A percentile compares a stretch with the other conserved stretches of the same genome.
phyloP scores from a whole-genome alignment of 805 yeast genomes.

The Hanseniaspora occidentalis region DNA sequence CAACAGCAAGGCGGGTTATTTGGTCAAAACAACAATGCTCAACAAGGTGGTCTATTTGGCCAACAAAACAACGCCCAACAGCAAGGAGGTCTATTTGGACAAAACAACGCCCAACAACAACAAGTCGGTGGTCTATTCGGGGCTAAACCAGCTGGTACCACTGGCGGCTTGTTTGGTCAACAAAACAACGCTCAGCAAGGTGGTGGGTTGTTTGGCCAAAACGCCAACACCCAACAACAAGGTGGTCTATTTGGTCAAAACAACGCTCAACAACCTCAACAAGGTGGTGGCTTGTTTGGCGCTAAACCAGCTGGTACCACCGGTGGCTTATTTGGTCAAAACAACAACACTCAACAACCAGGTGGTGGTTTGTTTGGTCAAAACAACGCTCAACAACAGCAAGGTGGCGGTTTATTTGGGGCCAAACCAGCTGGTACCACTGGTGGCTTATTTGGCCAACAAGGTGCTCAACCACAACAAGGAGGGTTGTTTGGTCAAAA shows the following conservation, averaged over 20 bases:
- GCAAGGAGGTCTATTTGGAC: constrained; percentile 13
- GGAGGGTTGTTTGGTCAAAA: constrained; percentile 11
- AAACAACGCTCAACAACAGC: constrained; percentile 8
- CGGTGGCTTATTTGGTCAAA: constrained; percentile 11
- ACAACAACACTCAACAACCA: constrained; percentile 14
- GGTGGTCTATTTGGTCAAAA: constrained; percentile 15
- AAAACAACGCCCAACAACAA: constrained; percentile 13
- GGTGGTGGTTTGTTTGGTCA: constrained; percentile 32
- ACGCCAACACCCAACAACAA: constrained; percentile 14
- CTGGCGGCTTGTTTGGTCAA: constrained; percentile 35
- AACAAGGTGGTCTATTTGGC: constrained; percentile 29
- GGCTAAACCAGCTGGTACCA: constrained; percentile 11
- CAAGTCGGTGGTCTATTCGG: constrained; percentile 23
- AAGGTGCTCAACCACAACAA: constrained; percentile 12
- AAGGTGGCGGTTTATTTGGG: constrained; percentile 24
- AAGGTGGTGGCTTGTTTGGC: constrained; percentile 34
- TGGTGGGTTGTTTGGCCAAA: constrained; percentile 11
- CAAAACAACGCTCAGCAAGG: constrained; percentile 12
- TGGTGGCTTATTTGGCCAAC: constrained; percentile 34
- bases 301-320: constrained; percentile 14
- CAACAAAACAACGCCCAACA: constrained; percentile 15
- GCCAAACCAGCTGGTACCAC: constrained; percentile 12
- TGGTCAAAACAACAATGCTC: constrained; percentile 19
- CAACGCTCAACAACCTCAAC: constrained; percentile 9
- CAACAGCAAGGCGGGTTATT: constrained; percentile 24